Evolutionary conservation across 192 early-diverging fungal genomes (phyloP).

Genomic region (Coemansia sp.): DNA sequence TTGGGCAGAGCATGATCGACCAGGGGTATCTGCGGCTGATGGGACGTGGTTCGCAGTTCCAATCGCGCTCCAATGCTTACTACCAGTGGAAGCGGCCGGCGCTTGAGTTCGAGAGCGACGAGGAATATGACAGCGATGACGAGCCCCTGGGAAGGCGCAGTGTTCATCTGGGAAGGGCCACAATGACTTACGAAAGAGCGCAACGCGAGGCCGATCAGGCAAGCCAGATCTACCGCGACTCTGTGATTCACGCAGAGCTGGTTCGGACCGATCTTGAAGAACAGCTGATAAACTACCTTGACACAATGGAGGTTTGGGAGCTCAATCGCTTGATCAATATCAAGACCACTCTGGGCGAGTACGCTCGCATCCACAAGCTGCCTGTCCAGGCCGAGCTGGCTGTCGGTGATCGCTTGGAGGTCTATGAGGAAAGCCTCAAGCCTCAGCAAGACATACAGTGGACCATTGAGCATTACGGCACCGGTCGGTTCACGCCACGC

Average conservation of each 20-base stretch:
- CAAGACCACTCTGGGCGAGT: conserved; percentile 48
- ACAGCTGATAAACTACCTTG: conserved; percentile 57
- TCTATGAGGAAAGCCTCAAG: conserved; percentile 72
- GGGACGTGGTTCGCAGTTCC: conserved; percentile 70
- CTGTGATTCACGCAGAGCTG: conserved; percentile 64
- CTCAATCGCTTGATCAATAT: conserved; percentile 56
- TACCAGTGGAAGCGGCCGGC: conserved; percentile 73
- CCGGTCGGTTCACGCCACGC: conserved; percentile 67
- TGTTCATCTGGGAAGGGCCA: conserved; percentile 23
- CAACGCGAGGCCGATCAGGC: conserved; percentile 65
- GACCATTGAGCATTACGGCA: conserved; percentile 73
- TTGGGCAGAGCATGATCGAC: conserved; percentile 69
- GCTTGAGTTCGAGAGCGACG: conserved; percentile 56
- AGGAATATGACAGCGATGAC: conserved; percentile 51
- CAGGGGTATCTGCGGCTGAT: conserved; percentile 67
- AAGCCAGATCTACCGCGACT: conserved; percentile 63
- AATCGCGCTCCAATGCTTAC: conserved; percentile 59
- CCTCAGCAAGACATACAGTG: conserved; percentile 77
- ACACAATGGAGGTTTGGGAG: conserved; percentile 57
- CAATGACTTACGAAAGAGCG: conserved; percentile 54
- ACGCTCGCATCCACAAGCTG: conserved; percentile 36
- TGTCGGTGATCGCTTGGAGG: conserved; percentile 57
- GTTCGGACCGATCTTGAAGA: conserved; percentile 71
- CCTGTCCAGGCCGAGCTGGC: conserved; percentile 42
- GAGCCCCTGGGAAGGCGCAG: conserved; percentile 44